phyloP scores from a whole-genome alignment of 768 basidiomycete species.

The Hygrophoropsis aurantiaca region DNA sequence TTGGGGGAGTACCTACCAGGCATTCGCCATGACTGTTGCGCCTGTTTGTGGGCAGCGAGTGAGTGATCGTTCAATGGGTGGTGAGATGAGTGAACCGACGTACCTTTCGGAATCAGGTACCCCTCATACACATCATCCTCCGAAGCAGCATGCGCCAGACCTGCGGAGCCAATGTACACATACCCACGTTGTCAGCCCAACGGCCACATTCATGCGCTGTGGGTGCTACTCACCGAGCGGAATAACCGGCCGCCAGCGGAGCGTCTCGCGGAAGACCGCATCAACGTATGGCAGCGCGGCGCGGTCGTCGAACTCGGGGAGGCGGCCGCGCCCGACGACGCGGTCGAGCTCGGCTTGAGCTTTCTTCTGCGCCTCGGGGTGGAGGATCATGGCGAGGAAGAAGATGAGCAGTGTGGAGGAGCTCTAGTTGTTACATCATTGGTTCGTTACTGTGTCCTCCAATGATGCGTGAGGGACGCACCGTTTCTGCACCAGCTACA shows the following conservation, averaged over 20 bases:
- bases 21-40: constrained; percentile 25
- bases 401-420: neutral
- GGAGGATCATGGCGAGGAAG: constrained; percentile 1
- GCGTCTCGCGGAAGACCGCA: neutral
- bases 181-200: neutral
- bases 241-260: constrained; percentile 2
- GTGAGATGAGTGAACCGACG: neutral
- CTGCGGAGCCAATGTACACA: neutral
- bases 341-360: constrained; percentile 2
- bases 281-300: neutral
- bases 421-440: neutral
- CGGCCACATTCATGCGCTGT: no score
- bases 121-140: constrained; percentile 1
- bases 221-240: neutral
- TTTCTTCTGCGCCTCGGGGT: neutral
- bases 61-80: neutral
- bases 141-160: neutral
- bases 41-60: constrained; percentile 12
- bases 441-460: neutral
- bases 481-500: constrained; percentile 1
- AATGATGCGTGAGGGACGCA: neutral
- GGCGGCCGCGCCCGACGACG: neutral
- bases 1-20: constrained; percentile 21
- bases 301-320: constrained; percentile 1
- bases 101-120: constrained; percentile 4